Conservation (phyloP, 1,284 basidiomycete genomes). For the Sanguinoderma infundibulare region DNA sequence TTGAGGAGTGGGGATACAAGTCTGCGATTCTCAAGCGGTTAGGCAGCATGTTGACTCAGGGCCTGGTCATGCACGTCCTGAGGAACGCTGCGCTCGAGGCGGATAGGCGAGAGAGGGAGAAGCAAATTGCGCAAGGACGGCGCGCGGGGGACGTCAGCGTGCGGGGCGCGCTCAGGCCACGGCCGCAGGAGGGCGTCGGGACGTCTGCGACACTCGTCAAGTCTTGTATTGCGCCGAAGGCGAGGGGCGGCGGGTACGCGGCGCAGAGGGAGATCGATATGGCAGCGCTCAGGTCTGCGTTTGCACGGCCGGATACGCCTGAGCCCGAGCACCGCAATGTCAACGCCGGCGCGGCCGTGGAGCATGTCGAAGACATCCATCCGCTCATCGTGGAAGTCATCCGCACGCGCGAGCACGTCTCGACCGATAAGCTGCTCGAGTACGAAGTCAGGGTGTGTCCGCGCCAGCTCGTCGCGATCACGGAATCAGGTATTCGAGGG, state of each 20-base stretch:
- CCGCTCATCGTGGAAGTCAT: constrained; percentile 25
- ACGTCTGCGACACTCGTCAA: constrained; percentile 40
- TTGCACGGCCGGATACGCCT: constrained; percentile 36
- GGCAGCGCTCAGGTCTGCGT: constrained; percentile 38
- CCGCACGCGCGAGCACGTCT: constrained; percentile 39
- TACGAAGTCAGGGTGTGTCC: constrained; percentile 48
- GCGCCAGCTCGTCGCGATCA: constrained; percentile 42
- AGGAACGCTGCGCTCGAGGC: constrained; percentile 46
- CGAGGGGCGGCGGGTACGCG: not conserved
- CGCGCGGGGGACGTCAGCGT: constrained; percentile 22
- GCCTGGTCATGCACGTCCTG: constrained; percentile 45
- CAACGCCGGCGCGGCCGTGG: constrained; percentile 15
- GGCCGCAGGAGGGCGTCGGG: constrained; percentile 35
- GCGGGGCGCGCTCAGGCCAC: constrained; percentile 27
- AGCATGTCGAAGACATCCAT: constrained; percentile 39
- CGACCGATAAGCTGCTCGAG: constrained; percentile 48
- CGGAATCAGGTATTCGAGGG: constrained; percentile 43
- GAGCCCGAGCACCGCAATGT: constrained; percentile 1
- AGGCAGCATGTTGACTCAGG: constrained; percentile 37
- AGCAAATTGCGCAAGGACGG: constrained; percentile 25
- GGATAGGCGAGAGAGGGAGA: constrained; percentile 39
- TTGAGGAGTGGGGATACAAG: constrained; percentile 50
- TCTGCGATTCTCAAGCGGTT: constrained; percentile 8
- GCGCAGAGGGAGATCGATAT: constrained; percentile 20
- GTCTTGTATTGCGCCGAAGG: constrained; percentile 30